Evolutionary conservation across 352 stramenopile genomes (phyloP).

Genomic region (Globisporangium barbulae): DNA sequence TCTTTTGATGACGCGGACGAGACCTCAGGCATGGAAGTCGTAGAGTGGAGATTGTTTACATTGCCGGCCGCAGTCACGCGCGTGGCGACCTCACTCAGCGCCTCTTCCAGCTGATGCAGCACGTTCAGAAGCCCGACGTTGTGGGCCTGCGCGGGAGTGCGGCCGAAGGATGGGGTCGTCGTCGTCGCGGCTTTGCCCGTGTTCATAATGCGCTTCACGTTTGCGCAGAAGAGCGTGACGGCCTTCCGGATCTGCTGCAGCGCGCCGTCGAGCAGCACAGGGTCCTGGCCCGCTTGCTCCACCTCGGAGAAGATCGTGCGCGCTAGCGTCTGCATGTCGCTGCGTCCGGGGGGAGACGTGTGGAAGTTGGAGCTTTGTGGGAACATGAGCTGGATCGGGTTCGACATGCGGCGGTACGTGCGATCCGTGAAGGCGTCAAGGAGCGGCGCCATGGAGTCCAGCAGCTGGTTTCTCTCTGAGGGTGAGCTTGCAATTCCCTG

Average conservation of each 20-base stretch:
- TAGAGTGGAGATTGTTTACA: slow-evolving; percentile 5
- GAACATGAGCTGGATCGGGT: slow-evolving; percentile 87
- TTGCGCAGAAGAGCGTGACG: slow-evolving; percentile 64
- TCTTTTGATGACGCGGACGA: slow-evolving; percentile 27
- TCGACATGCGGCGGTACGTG: slow-evolving; percentile 55
- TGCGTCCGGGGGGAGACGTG: slow-evolving; percentile 70
- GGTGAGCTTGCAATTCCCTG: slow-evolving; percentile 34
- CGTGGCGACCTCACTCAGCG: slow-evolving; percentile 47
- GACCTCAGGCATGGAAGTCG: not conserved
- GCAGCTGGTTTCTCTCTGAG: slow-evolving; percentile 55
- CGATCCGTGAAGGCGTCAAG: slow-evolving; percentile 71
- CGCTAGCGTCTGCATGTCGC: slow-evolving; percentile 80
- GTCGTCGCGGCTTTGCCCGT: slow-evolving; percentile 46
- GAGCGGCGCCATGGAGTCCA: slow-evolving; percentile 67
- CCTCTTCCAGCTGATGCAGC: slow-evolving; percentile 61
- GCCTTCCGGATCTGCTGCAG: slow-evolving; percentile 62
- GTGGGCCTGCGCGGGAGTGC: slow-evolving; percentile 69
- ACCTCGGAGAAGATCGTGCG: slow-evolving; percentile 71
- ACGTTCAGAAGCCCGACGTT: slow-evolving; percentile 76
- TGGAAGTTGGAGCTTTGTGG: slow-evolving; percentile 82
- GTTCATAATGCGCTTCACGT: slow-evolving; percentile 74
- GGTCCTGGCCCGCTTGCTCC: slow-evolving; percentile 60
- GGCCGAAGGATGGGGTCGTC: slow-evolving; percentile 44
- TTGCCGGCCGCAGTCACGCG: slow-evolving; percentile 28
- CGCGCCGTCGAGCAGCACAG: slow-evolving; percentile 47